These are phyloP conservation scores for Zizania latifolia DNA, from an alignment of 176 grass and related monocot species.

Conservation along the genomic window DNA sequence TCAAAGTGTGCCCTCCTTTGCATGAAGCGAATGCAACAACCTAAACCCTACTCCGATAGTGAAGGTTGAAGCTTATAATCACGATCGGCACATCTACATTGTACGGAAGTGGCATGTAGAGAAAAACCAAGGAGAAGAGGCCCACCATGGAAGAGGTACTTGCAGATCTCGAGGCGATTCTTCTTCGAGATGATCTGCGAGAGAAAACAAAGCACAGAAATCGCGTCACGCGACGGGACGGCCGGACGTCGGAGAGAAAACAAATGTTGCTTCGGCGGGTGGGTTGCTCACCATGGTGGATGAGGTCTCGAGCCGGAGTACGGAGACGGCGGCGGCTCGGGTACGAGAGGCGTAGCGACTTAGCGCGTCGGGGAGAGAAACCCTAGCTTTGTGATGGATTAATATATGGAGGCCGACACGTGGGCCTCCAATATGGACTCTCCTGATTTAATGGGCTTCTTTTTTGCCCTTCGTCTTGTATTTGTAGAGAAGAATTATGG, in stretches of 20 bases:
- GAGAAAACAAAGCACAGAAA: background rate
- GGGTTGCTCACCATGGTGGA: constrained; percentile 34
- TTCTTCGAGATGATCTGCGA: constrained; percentile 74
- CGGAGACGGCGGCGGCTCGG: background rate
- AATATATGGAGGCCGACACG: background rate
- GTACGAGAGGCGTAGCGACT: background rate
- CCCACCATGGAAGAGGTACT: constrained; percentile 74
- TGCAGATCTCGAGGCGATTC: constrained; percentile 70
- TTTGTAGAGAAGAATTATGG: no score
- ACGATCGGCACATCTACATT: background rate
- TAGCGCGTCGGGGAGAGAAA: constrained; percentile 26
- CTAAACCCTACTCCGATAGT: background rate
- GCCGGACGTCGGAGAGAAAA: background rate
- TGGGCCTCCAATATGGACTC: background rate
- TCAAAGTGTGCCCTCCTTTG: background rate
- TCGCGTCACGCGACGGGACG: background rate
- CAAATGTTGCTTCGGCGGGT: background rate
- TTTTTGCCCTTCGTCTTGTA: no score
- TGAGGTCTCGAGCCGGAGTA: background rate
- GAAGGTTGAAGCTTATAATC: no score
- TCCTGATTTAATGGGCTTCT: no score
- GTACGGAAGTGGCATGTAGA: no score
- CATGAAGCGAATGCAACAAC: background rate
- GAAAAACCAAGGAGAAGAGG: no score
- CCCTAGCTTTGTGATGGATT: constrained; percentile 20